These are phyloP conservation scores for Sesbania bispinosa DNA, from an alignment of 306 rosid genomes.

Conservation along the genomic window DNA sequence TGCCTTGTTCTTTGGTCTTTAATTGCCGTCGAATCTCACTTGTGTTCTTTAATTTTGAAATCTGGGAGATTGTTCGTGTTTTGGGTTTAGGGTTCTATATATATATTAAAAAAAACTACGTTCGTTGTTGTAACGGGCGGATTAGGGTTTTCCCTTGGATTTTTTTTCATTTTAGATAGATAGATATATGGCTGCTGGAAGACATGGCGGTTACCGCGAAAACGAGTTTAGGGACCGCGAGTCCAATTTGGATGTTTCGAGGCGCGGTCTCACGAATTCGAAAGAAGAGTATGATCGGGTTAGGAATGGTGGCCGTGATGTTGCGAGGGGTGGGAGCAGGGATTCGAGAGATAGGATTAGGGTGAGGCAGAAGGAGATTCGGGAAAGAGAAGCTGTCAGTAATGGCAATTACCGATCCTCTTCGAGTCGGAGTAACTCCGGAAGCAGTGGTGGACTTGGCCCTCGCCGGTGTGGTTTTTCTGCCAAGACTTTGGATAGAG, in stretches of 20 bases:
- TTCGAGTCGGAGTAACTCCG: slow-evolving; percentile 71
- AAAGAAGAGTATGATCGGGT: slow-evolving; percentile 67
- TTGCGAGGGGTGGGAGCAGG: slow-evolving; percentile 44
- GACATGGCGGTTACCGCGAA: slow-evolving; percentile 76
- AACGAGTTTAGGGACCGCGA: slow-evolving; percentile 73
- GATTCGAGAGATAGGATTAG: slow-evolving; percentile 62
- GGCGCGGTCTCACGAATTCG: slow-evolving; percentile 34
- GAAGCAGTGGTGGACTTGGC: slow-evolving; percentile 55
- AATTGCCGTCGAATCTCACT: slow-evolving; percentile 31
- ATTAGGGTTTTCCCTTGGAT: slow-evolving; percentile 27
- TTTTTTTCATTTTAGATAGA: slow-evolving; percentile 15
- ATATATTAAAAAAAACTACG: background rate
- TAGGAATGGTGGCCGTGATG: slow-evolving; percentile 49
- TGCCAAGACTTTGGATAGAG: slow-evolving; percentile 56
- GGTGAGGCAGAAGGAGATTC: slow-evolving; percentile 54
- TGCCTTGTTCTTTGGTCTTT: slow-evolving; percentile 7
- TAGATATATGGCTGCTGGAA: slow-evolving; percentile 79
- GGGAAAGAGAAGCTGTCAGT: slow-evolving; percentile 45
- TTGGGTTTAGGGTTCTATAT: slow-evolving; percentile 47
- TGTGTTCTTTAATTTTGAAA: background rate
- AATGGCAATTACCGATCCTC: slow-evolving; percentile 53
- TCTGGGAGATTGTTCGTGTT: slow-evolving; percentile 3
- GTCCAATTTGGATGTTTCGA: slow-evolving; percentile 52
- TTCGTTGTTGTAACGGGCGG: slow-evolving; percentile 3
- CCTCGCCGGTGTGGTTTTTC: slow-evolving; percentile 55